Percentiles rank a stretch among this genome's conserved stretches.
Conservation (phyloP, 805 yeast genomes). For the Yarrowia porcina region DNA sequence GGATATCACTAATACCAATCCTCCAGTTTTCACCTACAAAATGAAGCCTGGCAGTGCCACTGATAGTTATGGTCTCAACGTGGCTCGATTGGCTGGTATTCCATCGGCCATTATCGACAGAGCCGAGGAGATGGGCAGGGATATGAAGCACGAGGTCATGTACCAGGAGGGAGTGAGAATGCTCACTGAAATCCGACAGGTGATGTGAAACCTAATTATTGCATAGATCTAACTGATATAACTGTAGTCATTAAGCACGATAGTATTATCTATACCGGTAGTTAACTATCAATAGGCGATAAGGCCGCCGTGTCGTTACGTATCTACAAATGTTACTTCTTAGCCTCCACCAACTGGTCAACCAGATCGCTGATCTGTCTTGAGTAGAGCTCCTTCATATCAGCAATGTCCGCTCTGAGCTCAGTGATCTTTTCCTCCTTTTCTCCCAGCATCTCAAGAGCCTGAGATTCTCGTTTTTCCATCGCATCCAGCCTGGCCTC, state of each 20-base stretch:
- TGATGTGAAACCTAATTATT: not conserved
- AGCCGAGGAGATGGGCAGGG: conserved; percentile 34
- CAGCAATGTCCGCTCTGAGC: conserved; percentile 80
- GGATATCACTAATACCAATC: conserved; percentile 40
- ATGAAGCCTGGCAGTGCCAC: conserved; percentile 50
- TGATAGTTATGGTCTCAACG: conserved; percentile 79
- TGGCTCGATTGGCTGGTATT: conserved; percentile 71
- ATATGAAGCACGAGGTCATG: conserved; percentile 30
- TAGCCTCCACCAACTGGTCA: conserved; percentile 42
- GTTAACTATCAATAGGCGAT: too few species aligned
- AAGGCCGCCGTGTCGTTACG: too few species aligned
- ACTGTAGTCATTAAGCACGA: too few species aligned
- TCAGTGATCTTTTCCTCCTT: conserved; percentile 84
- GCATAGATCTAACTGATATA: too few species aligned
- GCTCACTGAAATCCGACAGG: not conserved
- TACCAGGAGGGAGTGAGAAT: conserved; percentile 13
- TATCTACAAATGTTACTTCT: not conserved
- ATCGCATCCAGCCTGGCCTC: conserved; percentile 40
- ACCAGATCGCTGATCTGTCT: conserved; percentile 87
- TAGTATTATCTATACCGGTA: too few species aligned
- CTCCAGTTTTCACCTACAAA: conserved; percentile 51
- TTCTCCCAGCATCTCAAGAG: conserved; percentile 75
- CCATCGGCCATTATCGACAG: conserved; percentile 31
- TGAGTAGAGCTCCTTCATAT: conserved; percentile 77
- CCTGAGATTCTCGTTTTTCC: conserved; percentile 49